Evolutionary conservation across 768 basidiomycete species (phyloP).

Genomic region (Suillus subluteus): DNA sequence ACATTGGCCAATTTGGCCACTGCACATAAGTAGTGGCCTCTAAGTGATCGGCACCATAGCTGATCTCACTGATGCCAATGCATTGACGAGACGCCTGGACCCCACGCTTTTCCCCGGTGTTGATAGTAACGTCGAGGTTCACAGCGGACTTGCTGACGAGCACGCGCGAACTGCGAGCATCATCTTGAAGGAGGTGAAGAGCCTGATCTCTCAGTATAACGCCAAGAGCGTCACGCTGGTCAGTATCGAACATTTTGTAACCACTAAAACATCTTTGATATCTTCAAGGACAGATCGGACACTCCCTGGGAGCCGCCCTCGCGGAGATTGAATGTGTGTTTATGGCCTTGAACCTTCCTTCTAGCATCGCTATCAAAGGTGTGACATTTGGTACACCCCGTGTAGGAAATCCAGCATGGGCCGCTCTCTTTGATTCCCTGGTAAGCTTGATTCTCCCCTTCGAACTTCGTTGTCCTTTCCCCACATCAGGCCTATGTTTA

Average conservation of each 20-base stretch:
- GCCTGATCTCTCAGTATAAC: slow-evolving; percentile 41
- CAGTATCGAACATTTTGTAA: slow-evolving; percentile 19
- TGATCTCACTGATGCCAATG: slow-evolving; percentile 51
- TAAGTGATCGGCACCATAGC: too few species aligned
- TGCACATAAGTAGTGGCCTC: too few species aligned
- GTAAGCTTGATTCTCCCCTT: slow-evolving; percentile 17
- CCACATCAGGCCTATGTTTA: not conserved
- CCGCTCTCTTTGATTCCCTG: slow-evolving; percentile 29
- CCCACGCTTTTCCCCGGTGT: slow-evolving; percentile 59
- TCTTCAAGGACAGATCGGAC: slow-evolving; percentile 38
- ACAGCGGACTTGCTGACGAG: slow-evolving; percentile 55
- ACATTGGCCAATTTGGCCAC: too few species aligned
- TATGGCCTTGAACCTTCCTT: slow-evolving; percentile 50
- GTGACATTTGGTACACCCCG: slow-evolving; percentile 36
- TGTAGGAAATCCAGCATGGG: slow-evolving; percentile 34
- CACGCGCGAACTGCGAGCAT: slow-evolving; percentile 50
- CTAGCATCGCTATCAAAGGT: slow-evolving; percentile 35
- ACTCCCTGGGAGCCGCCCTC: slow-evolving; percentile 56
- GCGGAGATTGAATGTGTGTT: slow-evolving; percentile 54
- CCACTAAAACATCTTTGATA: not conserved
- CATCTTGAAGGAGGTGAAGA: slow-evolving; percentile 50
- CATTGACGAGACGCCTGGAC: slow-evolving; percentile 43
- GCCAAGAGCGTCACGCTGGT: slow-evolving; percentile 47
- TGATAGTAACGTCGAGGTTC: slow-evolving; percentile 45
- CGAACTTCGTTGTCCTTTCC: not conserved